Evolutionary conservation across 2,329 filamentous ascomycete genomes (phyloP).

Genomic region (Fusarium redolens): DNA sequence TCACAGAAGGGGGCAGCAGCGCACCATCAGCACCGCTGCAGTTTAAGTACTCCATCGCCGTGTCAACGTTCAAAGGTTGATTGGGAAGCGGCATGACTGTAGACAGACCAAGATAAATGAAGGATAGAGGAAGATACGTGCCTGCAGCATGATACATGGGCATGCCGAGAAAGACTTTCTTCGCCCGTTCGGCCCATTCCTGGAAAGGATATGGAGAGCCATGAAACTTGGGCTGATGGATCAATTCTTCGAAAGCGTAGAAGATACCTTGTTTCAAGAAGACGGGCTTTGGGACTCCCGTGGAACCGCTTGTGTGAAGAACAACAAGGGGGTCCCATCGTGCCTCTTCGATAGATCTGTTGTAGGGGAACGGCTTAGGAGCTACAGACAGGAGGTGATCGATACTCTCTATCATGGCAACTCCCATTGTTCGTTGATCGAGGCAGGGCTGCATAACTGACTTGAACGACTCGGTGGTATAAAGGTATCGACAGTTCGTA

Average conservation of each 20-base stretch:
- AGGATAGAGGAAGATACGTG: neutral
- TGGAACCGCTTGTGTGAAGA: conserved; percentile 10
- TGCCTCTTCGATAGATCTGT: neutral
- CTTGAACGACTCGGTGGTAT: neutral
- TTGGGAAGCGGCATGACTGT: neutral
- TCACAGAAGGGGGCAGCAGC: neutral
- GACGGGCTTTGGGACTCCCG: neutral
- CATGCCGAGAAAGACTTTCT: neutral
- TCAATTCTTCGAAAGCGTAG: neutral
- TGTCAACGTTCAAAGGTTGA: neutral
- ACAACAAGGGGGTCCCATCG: conserved; percentile 10
- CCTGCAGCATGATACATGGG: conserved; percentile 13
- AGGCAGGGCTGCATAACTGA: neutral
- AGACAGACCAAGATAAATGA: fast-evolving
- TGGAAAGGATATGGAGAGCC: fast-evolving
- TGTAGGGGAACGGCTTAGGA: neutral
- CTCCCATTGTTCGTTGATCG: neutral
- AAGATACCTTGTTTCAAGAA: neutral
- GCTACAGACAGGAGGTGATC: neutral
- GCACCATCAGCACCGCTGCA: neutral
- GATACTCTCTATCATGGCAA: neutral
- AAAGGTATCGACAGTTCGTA: neutral
- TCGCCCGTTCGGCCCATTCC: neutral
- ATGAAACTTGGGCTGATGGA: fast-evolving
- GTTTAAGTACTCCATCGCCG: neutral